phyloP scores from a whole-genome alignment of 2,329 filamentous ascomycete genomes.

The Sporothrix protearum region DNA sequence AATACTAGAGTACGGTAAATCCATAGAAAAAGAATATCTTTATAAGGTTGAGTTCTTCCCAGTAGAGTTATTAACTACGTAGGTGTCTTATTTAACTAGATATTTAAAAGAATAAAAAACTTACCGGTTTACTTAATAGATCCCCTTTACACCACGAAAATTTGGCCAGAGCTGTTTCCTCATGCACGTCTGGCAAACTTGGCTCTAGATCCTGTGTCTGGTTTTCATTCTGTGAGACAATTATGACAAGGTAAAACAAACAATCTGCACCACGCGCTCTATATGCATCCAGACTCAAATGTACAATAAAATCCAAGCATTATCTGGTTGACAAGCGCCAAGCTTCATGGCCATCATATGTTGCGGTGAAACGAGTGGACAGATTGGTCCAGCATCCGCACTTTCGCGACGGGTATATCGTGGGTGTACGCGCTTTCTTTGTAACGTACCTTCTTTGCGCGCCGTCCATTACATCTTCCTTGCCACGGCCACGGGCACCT shows the following conservation, averaged over 20 bases:
- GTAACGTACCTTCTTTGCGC: neutral
- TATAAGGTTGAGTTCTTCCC: too few relatives aligned
- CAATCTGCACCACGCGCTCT: neutral
- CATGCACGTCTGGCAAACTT: too few relatives aligned
- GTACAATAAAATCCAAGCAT: neutral
- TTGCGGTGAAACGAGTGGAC: neutral
- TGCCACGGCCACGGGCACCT: slow-evolving; percentile 14
- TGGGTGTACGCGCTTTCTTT: neutral
- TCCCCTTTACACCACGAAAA: too few relatives aligned
- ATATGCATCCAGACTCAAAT: neutral
- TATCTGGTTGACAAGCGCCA: too few relatives aligned
- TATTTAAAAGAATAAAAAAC: too few relatives aligned
- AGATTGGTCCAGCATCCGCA: neutral
- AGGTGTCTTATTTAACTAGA: too few relatives aligned
- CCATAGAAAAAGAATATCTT: too few relatives aligned
- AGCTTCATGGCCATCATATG: neutral
- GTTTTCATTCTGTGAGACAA: neutral
- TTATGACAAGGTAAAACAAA: neutral
- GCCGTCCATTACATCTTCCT: neutral
- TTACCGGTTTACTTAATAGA: too few relatives aligned
- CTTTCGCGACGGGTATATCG: neutral
- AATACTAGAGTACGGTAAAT: too few relatives aligned
- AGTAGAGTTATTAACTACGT: too few relatives aligned
- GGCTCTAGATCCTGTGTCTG: neutral
- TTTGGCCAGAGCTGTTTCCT: too few relatives aligned